Evolutionary conservation across 2,329 filamentous ascomycete genomes (phyloP).

Genomic region (Trichoderma simmonsii): DNA sequence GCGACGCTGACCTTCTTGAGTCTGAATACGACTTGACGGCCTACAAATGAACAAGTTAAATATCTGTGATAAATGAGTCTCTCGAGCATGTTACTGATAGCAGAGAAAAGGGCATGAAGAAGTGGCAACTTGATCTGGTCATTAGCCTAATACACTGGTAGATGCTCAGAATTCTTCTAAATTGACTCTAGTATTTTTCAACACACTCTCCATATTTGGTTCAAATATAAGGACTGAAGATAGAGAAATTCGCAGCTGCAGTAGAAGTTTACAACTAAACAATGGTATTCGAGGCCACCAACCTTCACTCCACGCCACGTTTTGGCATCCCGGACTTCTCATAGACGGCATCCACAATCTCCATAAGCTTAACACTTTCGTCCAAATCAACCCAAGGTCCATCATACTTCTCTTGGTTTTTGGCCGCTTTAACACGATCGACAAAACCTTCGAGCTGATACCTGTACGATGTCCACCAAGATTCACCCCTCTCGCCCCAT

Average conservation of each 20-base stretch:
- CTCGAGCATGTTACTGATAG: neutral
- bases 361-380: constrained; percentile 3
- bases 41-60: neutral
- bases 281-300: neutral
- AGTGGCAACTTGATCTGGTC: neutral
- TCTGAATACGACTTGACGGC: neutral
- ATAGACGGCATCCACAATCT: neutral
- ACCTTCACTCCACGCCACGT: neutral
- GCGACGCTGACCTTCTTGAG: neutral
- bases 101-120: neutral
- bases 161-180: neutral
- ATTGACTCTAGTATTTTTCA: neutral
- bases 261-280: neutral
- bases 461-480: constrained; percentile 1
- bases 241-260: neutral
- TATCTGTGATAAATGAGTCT: neutral
- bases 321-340: neutral
- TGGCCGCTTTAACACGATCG: neutral
- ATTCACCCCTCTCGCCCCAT: neutral
- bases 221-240: neutral
- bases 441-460: constrained; percentile 1
- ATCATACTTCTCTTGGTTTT: neutral
- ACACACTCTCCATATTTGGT: neutral
- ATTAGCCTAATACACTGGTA: neutral
- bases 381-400: neutral